These are phyloP conservation scores for Onygenales sp. DNA, from an alignment of 2,329 filamentous ascomycete species.

Conservation along the genomic window DNA sequence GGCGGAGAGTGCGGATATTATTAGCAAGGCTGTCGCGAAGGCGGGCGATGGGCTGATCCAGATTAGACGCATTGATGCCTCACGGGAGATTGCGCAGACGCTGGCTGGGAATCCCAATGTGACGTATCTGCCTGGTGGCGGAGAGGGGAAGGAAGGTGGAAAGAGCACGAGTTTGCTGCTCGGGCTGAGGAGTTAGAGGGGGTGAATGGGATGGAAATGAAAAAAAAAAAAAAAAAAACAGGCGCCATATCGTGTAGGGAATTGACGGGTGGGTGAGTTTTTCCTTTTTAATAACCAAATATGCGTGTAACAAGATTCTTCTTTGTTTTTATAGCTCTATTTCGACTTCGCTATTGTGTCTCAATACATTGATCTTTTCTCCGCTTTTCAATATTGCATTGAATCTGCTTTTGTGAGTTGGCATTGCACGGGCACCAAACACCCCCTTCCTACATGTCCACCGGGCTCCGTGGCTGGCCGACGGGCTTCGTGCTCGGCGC, in stretches of 20 bases:
- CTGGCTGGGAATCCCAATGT: slow-evolving; percentile 88
- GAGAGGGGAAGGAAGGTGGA: slow-evolving; percentile 44
- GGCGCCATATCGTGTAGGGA: neutral
- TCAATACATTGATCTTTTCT: slow-evolving; percentile 3
- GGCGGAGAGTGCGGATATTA: slow-evolving; percentile 91
- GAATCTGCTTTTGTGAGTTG: neutral
- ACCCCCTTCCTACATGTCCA: neutral
- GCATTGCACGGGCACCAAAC: too few relatives aligned
- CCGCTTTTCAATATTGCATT: neutral
- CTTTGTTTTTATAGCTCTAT: neutral
- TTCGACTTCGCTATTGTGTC: neutral
- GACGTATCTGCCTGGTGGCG: slow-evolving; percentile 76
- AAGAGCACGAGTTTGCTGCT: slow-evolving; percentile 59
- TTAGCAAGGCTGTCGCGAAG: slow-evolving; percentile 88
- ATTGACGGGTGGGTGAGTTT: neutral
- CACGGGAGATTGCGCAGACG: slow-evolving; percentile 88
- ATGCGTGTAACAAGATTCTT: slow-evolving; percentile 2
- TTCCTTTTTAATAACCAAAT: neutral
- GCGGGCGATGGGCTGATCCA: slow-evolving; percentile 85
- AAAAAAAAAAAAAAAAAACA: neutral
- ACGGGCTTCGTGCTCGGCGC: slow-evolving; percentile 5
- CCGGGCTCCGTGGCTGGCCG: neutral
- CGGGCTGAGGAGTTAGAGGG: slow-evolving; percentile 45
- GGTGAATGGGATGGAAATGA: neutral
- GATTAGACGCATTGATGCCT: slow-evolving; percentile 95